phyloP scores from a whole-genome alignment of 192 early-diverging fungal species.

The Linnemannia hyalina region DNA sequence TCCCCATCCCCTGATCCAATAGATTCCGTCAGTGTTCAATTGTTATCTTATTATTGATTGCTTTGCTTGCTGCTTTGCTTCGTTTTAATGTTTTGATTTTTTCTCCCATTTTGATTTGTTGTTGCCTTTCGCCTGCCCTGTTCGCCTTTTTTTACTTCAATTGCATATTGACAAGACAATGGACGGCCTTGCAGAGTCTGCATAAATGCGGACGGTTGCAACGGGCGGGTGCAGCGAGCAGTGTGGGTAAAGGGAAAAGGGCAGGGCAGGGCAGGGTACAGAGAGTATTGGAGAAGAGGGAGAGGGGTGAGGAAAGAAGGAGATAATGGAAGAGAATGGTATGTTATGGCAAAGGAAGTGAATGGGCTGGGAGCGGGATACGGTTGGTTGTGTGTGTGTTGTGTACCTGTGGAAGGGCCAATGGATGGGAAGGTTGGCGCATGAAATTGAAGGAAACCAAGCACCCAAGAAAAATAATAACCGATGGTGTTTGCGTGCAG shows the following conservation, averaged over 20 bases:
- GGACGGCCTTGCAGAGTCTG: slow-evolving; percentile 3
- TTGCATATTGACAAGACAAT: background rate
- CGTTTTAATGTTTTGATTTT: background rate
- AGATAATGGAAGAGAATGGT: background rate
- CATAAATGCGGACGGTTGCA: slow-evolving; percentile 10
- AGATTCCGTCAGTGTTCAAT: background rate
- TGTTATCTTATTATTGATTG: slow-evolving; percentile 2
- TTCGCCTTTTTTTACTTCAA: background rate
- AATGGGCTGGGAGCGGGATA: background rate
- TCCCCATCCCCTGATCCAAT: slow-evolving; percentile 4
- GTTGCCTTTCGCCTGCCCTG: background rate
- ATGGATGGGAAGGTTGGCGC: slow-evolving; percentile 1
- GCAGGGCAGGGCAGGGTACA: background rate
- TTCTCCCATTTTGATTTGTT: background rate
- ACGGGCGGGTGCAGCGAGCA: background rate
- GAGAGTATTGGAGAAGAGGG: background rate
- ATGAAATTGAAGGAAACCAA: background rate
- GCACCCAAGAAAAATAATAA: background rate
- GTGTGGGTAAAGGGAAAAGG: background rate
- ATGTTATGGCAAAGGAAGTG: background rate
- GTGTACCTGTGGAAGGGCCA: background rate
- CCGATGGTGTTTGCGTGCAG: background rate
- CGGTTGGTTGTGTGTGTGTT: background rate
- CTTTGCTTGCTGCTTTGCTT: background rate
- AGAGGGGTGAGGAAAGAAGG: background rate